Conservation (phyloP, 768 basidiomycete species). For the Mrakia gelida region DNA sequence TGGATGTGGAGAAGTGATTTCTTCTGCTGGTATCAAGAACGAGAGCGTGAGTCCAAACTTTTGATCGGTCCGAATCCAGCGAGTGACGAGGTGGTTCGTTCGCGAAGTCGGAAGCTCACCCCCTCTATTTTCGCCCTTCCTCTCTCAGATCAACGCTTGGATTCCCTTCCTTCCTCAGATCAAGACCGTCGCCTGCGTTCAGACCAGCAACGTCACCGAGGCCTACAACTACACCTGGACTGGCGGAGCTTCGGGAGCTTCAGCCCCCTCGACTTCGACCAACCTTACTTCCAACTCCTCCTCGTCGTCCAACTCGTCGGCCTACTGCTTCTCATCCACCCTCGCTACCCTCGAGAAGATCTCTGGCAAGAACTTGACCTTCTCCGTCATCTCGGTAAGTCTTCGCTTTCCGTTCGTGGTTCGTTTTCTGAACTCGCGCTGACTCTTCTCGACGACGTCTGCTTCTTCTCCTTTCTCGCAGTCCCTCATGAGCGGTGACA, state of each 20-base stretch:
- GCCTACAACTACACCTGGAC: constrained; percentile 3
- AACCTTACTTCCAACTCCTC: not conserved
- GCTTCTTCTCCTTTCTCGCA: not conserved
- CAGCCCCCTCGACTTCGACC: not conserved
- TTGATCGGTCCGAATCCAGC: not conserved
- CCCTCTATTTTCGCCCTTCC: not conserved
- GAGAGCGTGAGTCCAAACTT: not conserved
- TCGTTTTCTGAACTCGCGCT: not conserved
- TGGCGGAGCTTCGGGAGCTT: not conserved
- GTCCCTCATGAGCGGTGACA: not conserved
- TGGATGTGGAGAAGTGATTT: constrained; percentile 7
- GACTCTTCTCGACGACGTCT: not conserved
- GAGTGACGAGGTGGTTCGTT: not conserved
- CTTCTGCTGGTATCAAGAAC: not conserved
- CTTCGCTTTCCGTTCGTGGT: not conserved
- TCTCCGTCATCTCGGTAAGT: constrained; percentile 5
- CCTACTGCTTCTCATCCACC: constrained; percentile 4
- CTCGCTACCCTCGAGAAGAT: constrained; percentile 4
- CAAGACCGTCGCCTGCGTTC: constrained; percentile 2
- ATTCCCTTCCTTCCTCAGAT: constrained; percentile 18
- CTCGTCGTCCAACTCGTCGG: not conserved
- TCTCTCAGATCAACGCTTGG: constrained; percentile 17
- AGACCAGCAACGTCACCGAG: constrained; percentile 2
- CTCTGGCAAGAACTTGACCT: not conserved
- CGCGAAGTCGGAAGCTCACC: not conserved